Conservation (phyloP, 225 moss, liverwort and hornwort genomes). For the Pseudoscleropodium purum region DNA sequence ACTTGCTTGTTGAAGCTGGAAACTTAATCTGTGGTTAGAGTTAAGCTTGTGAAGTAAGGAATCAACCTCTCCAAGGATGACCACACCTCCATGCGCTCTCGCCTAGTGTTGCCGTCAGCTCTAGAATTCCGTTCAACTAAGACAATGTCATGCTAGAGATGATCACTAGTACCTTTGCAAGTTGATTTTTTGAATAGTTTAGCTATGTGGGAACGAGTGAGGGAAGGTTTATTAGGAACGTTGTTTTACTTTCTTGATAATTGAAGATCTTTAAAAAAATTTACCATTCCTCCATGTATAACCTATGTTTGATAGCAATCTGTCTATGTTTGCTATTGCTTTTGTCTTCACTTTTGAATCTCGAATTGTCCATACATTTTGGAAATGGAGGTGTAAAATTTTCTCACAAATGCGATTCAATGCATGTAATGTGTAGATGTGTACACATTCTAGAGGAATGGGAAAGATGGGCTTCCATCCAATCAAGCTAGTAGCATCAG, state of each 20-base stretch:
- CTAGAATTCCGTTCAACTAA: no score
- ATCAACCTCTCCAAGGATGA: background rate
- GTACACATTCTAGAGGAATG: background rate
- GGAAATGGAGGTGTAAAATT: no score
- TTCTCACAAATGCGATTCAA: background rate
- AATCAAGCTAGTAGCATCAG: no score
- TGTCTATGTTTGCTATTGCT: background rate
- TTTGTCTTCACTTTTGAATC: background rate
- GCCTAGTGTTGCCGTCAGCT: background rate
- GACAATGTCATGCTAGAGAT: no score
- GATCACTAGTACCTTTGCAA: no score
- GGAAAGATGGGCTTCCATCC: background rate
- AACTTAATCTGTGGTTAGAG: background rate
- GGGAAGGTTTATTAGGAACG: no score
- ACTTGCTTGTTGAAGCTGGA: background rate
- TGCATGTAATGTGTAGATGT: background rate
- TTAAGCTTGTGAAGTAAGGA: background rate
- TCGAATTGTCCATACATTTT: background rate
- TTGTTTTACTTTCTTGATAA: no score
- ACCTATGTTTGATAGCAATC: no score
- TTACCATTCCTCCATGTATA: no score
- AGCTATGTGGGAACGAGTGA: no score
- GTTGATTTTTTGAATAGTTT: no score
- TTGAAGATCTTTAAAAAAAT: no score
- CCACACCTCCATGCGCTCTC: background rate